Percentiles rank a stretch among this genome's conserved stretches.
Evolutionary conservation across 2,329 filamentous ascomycete genomes (phyloP).

Genomic region (Pseudogymnoascus sp.): DNA sequence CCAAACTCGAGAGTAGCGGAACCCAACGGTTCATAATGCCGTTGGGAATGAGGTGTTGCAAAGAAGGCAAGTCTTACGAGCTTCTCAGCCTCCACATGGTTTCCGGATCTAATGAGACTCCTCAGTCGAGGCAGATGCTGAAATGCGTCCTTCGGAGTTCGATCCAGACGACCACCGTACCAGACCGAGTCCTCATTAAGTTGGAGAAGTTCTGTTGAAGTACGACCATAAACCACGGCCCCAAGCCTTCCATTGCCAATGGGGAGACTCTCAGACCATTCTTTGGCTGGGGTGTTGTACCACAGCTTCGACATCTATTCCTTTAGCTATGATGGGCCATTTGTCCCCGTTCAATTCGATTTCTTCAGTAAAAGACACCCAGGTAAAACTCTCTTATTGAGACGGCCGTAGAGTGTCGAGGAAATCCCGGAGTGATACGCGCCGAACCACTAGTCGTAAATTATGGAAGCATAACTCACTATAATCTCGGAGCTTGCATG

Average conservation of each 20-base stretch:
- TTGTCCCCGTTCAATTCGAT: not conserved
- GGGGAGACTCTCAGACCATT: slow-evolving; percentile 36
- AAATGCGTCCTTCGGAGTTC: slow-evolving; percentile 34
- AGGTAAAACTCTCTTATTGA: not conserved
- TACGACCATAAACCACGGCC: slow-evolving; percentile 40
- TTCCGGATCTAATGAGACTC: slow-evolving; percentile 34
- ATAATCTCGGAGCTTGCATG: not conserved
- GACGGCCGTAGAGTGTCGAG: not conserved
- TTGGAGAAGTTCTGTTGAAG: slow-evolving; percentile 36
- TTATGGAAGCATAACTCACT: not conserved
- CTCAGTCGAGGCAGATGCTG: slow-evolving; percentile 34
- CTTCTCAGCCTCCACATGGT: slow-evolving; percentile 36
- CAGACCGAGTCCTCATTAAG: slow-evolving; percentile 43
- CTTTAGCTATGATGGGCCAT: not conserved
- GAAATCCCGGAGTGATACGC: not conserved
- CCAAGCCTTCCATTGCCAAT: slow-evolving; percentile 42
- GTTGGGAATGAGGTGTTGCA: slow-evolving; percentile 38
- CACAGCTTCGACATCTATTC: slow-evolving; percentile 17
- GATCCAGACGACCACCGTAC: slow-evolving; percentile 39
- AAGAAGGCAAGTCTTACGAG: slow-evolving; percentile 37
- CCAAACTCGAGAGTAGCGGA: slow-evolving; percentile 35
- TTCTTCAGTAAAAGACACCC: not conserved
- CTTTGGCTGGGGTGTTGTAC: slow-evolving; percentile 27
- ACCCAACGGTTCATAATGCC: slow-evolving; percentile 40
- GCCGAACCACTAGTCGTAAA: not conserved